Base-by-base conservation (phyloP, 306 rosid species). In the Elaeagnus macrophylla region DNA sequence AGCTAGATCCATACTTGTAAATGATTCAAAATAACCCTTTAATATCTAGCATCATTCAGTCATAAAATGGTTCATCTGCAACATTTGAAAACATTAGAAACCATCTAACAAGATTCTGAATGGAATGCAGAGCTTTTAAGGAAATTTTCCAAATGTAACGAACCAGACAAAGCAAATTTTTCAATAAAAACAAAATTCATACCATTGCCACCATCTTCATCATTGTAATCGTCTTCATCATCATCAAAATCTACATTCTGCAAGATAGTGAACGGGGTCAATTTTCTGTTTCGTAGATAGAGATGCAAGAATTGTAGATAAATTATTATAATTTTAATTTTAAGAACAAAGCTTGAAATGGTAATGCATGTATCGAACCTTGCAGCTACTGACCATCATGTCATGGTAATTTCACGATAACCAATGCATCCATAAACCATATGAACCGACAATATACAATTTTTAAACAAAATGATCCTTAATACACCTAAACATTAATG, bases 201-300 rank as follows among this genome's bases (percentile, higher is more conserved):
- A 82, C 82, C 88, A 16, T 51, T 37, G 14, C 79, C 81, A 1
- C 61, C 78, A 13, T 61, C 72, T 12, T 12, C 60, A 7, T 48
- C 57, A 5, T 72, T 72, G 42, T 54, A 66, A 66, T 72, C 77
- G 45, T 82, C 88, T 1, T 82, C 88, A 36, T 81, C 84, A 6
- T 81, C 88, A 39, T 81, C 88, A 51, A 61, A 67, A 67, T 75
- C 41, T 41, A 40, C 69, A 60, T 66, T 69, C 85, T 75, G 79
- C 85, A 72, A 53, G 44, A 66, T 48, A 12, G 50, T 49, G 49
- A 14, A 9, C 36, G 35, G 35, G 12, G 15, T 18, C 0, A 3
- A 19, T 48, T 11, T 8, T 7, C 6, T 8, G 12, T 8, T 14
- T 10, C 3, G 6, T 16, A 15, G 9, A 25, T 19, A 37, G 12